phyloP scores from a whole-genome alignment of 2,329 filamentous ascomycete species.

The Rutstroemia sp. region DNA sequence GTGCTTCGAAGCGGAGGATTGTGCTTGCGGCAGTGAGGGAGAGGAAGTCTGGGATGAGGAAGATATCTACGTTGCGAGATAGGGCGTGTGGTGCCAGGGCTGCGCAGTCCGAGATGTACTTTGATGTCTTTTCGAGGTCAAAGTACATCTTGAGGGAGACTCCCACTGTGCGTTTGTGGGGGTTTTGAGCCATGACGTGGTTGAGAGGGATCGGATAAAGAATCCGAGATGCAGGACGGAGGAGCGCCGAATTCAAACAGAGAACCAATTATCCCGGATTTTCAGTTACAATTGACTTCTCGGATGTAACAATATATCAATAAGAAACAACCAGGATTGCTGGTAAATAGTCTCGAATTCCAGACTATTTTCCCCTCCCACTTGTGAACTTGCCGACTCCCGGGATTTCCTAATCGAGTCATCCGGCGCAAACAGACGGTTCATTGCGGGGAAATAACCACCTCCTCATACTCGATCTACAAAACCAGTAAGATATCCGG shows the following conservation, averaged over 20 bases:
- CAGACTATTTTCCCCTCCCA: not conserved
- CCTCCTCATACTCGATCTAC: not conserved
- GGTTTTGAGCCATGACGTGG: conserved; percentile 21
- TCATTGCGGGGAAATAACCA: not conserved
- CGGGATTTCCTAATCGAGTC: conserved; percentile 6
- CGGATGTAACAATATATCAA: too few relatives aligned
- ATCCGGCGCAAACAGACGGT: conserved; percentile 1
- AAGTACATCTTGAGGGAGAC: conserved; percentile 80
- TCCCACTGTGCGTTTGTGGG: conserved; percentile 58
- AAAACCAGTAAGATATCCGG: not conserved
- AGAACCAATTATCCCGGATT: not conserved
- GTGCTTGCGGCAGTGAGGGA: conserved; percentile 49
- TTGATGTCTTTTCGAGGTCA: conserved; percentile 52
- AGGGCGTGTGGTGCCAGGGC: conserved; percentile 35
- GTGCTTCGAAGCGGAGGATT: conserved; percentile 37
- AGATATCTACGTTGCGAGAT: conserved; percentile 55
- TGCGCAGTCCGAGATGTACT: conserved; percentile 46
- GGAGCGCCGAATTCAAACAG: too few relatives aligned
- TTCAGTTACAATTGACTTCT: not conserved
- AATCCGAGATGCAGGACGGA: not conserved
- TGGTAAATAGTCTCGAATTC: too few relatives aligned
- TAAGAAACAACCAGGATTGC: too few relatives aligned
- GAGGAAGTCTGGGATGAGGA: conserved; percentile 72
- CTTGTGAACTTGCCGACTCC: not conserved
- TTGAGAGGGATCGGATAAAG: not conserved